Percentiles rank a stretch among this genome's conserved stretches.
These are phyloP conservation scores for Aspergillus pseudoglaucus DNA, from an alignment of 2,329 filamentous ascomycete genomes.

Conservation along the genomic window DNA sequence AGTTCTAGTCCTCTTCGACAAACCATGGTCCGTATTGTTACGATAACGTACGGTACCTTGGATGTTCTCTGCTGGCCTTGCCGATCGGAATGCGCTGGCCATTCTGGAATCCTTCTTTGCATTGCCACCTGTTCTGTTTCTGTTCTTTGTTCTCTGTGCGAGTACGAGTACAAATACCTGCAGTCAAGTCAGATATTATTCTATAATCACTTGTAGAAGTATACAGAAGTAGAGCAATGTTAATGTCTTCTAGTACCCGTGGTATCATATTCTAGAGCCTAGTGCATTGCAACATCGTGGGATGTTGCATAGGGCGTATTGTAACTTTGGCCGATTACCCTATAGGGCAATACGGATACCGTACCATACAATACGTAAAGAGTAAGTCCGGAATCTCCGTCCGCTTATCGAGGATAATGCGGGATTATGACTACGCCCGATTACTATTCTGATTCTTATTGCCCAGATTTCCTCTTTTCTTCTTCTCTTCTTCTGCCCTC, in stretches of 20 bases:
- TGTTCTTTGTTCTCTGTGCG: not conserved
- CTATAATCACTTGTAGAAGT: too few relatives aligned
- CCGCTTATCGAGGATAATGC: not conserved
- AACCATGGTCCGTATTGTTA: not conserved
- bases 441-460: slow-evolving; percentile 5
- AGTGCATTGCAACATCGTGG: not conserved
- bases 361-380: too few relatives aligned
- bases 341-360: too few relatives aligned
- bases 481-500: slow-evolving; percentile 3
- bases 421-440: slow-evolving; percentile 1
- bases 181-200: too few relatives aligned
- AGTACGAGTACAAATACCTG: too few relatives aligned
- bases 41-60: too few relatives aligned
- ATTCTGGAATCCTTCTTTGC: slow-evolving; percentile 32
- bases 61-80: too few relatives aligned
- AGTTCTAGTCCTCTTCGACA: not conserved
- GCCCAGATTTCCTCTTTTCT: slow-evolving; percentile 1
- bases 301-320: too few relatives aligned
- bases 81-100: slow-evolving; percentile 13
- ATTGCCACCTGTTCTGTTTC: slow-evolving; percentile 4
- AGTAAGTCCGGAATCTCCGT: not conserved
- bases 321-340: too few relatives aligned
- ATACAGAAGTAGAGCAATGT: too few relatives aligned
- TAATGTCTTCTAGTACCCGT: too few relatives aligned
- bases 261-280: not conserved